Percentiles rank a stretch among this genome's conserved stretches.
phyloP scores from a whole-genome alignment of 345 rosid species.

The Citrus hindsii region DNA sequence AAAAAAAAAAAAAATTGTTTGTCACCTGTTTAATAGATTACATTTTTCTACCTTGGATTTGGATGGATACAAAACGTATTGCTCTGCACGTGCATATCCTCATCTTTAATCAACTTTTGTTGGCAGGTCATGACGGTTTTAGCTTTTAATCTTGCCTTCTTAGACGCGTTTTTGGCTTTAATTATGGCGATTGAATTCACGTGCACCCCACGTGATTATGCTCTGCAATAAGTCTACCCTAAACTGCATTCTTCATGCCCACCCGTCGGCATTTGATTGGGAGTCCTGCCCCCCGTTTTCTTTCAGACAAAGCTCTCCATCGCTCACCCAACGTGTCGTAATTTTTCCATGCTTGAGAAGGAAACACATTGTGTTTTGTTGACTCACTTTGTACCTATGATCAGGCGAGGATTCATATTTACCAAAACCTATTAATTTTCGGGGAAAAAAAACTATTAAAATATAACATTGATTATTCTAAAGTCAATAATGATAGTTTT shows the following conservation, averaged over 20 bases:
- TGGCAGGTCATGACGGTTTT: not conserved
- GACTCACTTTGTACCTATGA: slow-evolving; percentile 2
- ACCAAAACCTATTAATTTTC: not conserved
- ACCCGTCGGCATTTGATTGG: slow-evolving; percentile 16
- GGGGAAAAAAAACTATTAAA: no score
- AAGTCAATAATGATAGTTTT: not conserved
- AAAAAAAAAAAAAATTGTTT: no score
- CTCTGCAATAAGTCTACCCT: not conserved
- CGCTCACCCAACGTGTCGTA: slow-evolving; percentile 25
- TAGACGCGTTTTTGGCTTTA: slow-evolving; percentile 23
- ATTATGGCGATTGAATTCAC: slow-evolving; percentile 5
- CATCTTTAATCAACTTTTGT: not conserved
- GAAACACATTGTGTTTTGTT: slow-evolving; percentile 11
- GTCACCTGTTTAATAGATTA: no score
- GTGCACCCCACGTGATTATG: slow-evolving; percentile 19
- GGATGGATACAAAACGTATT: no score
- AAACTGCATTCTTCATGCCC: not conserved
- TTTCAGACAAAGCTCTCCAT: not conserved
- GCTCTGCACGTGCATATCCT: slow-evolving; percentile 13
- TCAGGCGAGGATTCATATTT: not conserved
- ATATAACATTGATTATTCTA: not conserved
- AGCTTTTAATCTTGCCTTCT: not conserved
- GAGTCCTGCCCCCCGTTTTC: not conserved
- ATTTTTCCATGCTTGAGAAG: slow-evolving; percentile 18
- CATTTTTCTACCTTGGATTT: no score